Base-by-base conservation (phyloP, 768 basidiomycete species). In the Cubamyces sp. region DNA sequence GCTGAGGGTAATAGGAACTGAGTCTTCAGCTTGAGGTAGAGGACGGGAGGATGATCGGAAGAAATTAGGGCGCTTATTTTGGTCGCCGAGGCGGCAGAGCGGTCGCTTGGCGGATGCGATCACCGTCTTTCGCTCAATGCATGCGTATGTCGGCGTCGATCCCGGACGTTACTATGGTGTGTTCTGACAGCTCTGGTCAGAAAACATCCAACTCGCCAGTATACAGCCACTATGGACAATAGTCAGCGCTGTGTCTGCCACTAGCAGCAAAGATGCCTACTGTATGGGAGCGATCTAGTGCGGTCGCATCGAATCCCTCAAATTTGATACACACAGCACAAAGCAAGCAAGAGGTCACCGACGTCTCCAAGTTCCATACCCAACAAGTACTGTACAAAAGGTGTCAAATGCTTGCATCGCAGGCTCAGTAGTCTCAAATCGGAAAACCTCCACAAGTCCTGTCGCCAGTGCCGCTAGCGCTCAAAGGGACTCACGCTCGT, bases 311-410 rank as follows among this genome's bases (percentile, higher is more conserved):
- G 28, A 30, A 30, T 8, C 4, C 28, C 28, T 30, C 28, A 30
- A 3, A 8, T 30, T 11, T 34, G 1, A 7, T 9, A 34, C 34
- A 34, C 34, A 9, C 34, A 34, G 9, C 26, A 34, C 28, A 18
- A 16, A 34, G 49, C 26, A 25, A 50, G 16, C 16, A 11, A 52
- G 51, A 60, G 42, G 50, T 60, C 58, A 60, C 58, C 51, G 60
- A 11, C 23, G 21, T 16, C 26, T 40, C 49, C 53, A 34, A 54
- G 53, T 55, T 61, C 60, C 42, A 48, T 50, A 55, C 30, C 47
- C 34, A 40, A 54, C 16, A 51, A 11, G 42, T 56, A 56, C 5
- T 45, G 25, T 55, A 56, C 26, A 39, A 45, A 18, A 15, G 16
- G 46, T 30, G 40, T 46, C 16, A 41, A 51, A 16, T 59, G 46